phyloP scores from a whole-genome alignment of 306 rosid genomes.

The Pyrus betulifolia region DNA sequence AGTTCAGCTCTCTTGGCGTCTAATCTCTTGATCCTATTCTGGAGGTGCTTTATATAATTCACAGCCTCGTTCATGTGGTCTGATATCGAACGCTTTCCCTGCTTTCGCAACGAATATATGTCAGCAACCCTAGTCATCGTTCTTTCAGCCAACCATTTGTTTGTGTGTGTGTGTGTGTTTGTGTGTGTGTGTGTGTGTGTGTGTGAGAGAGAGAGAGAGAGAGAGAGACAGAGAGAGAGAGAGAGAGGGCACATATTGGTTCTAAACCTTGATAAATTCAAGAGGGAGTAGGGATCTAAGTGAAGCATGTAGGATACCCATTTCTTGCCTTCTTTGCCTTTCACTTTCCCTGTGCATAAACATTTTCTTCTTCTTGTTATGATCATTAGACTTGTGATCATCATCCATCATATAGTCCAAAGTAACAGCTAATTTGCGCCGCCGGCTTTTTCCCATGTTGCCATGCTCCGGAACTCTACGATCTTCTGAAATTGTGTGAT shows the following conservation, averaged over 20 bases:
- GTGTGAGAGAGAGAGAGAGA: not conserved
- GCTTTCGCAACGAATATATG: not conserved
- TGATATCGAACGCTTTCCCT: constrained; percentile 73
- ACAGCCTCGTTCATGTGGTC: constrained; percentile 58
- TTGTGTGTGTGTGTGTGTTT: too few relatives aligned
- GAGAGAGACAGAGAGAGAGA: not conserved
- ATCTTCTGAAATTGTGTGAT: constrained; percentile 32
- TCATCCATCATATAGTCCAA: not conserved
- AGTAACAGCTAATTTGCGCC: not conserved
- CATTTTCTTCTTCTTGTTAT: constrained; percentile 28
- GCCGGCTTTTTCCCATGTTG: not conserved
- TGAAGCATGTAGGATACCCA: constrained; percentile 43
- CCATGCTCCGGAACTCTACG: constrained; percentile 39
- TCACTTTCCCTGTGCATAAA: constrained; percentile 51
- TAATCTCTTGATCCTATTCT: constrained; percentile 38
- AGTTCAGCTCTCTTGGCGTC: constrained; percentile 40
- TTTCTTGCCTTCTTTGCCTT: constrained; percentile 69
- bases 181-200: too few relatives aligned
- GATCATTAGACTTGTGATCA: constrained; percentile 5
- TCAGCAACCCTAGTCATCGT: constrained; percentile 12
- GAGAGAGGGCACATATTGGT: not conserved
- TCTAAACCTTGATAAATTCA: constrained; percentile 16
- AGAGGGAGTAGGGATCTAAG: constrained; percentile 48
- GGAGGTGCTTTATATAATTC: constrained; percentile 44
- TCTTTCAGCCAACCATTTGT: not conserved